Evolutionary conservation across 139 green algal genomes (phyloP).

Genomic region (Zygnema circumcarinatum): DNA sequence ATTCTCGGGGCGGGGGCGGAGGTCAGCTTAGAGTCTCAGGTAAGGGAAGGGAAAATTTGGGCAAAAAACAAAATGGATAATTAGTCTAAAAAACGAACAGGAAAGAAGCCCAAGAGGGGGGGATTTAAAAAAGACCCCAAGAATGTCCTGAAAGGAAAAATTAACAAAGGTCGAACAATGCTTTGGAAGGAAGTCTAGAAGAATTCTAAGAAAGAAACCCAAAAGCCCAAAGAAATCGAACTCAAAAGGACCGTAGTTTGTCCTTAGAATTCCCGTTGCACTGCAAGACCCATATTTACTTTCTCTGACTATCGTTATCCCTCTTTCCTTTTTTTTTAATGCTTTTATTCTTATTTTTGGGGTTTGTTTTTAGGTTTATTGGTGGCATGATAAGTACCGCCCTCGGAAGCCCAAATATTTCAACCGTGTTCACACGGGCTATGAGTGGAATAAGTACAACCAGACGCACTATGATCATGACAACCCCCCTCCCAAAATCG

Average conservation of each 20-base stretch:
- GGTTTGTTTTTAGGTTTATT: conserved; percentile 78
- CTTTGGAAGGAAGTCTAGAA: too few species aligned
- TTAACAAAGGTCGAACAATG: too few species aligned
- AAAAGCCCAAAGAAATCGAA: too few species aligned
- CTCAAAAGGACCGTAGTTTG: too few species aligned
- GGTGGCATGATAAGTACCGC: conserved; percentile 98
- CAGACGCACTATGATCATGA: conserved; percentile 99
- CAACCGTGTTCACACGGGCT: conserved; percentile 95
- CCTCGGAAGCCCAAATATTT: conserved; percentile 99
- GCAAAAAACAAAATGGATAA: too few species aligned
- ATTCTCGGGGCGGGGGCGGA: conserved; percentile 63
- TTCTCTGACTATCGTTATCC: background rate
- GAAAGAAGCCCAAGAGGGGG: too few species aligned
- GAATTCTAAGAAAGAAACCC: too few species aligned
- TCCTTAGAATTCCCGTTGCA: too few species aligned
- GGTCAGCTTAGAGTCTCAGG: conserved; percentile 74
- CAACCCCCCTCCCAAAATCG: conserved; percentile 97
- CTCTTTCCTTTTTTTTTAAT: conserved; percentile 7
- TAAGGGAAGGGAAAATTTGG: conserved; percentile 39
- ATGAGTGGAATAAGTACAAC: conserved; percentile 99
- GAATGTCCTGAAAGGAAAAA: too few species aligned
- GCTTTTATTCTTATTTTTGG: background rate
- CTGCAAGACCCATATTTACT: too few species aligned
- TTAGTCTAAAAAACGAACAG: too few species aligned
- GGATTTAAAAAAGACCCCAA: too few species aligned